These are phyloP conservation scores for Scalesia atractyloides DNA, from an alignment of 129 eudicot species.

Conservation along the genomic window DNA sequence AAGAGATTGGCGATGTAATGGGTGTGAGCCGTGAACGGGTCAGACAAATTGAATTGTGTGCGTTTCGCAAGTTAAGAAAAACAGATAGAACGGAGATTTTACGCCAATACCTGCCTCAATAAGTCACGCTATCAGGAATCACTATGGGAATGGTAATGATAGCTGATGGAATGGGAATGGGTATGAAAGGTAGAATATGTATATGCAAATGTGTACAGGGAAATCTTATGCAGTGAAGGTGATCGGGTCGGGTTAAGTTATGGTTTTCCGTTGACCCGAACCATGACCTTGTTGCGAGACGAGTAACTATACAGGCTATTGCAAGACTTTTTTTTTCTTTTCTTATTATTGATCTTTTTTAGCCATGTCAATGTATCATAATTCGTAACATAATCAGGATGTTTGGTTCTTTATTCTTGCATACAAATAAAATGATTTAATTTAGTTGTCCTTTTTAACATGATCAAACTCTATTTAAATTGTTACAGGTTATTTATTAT, in stretches of 20 bases:
- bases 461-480: neutral
- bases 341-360: slow-evolving; percentile 2
- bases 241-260: slow-evolving; percentile 6
- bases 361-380: slow-evolving; percentile 40
- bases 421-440: slow-evolving; percentile 31
- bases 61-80: slow-evolving; percentile 73
- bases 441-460: neutral
- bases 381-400: slow-evolving; percentile 31
- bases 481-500: neutral
- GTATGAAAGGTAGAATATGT: slow-evolving; percentile 30
- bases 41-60: slow-evolving; percentile 78
- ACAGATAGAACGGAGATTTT: slow-evolving; percentile 65
- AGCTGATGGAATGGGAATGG: neutral
- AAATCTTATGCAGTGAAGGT: slow-evolving; percentile 24
- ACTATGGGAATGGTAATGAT: neutral
- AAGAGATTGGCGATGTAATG: slow-evolving; percentile 90
- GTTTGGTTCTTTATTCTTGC: slow-evolving; percentile 35
- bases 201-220: slow-evolving; percentile 37
- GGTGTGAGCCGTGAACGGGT: slow-evolving; percentile 93
- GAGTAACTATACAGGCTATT: slow-evolving; percentile 27
- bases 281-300: slow-evolving; percentile 21
- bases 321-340: slow-evolving; percentile 9
- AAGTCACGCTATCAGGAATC: neutral
- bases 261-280: neutral
- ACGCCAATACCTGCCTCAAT: slow-evolving; percentile 60